Conservation (phyloP, 306 rosid genomes). For the Calophaca sinica region DNA sequence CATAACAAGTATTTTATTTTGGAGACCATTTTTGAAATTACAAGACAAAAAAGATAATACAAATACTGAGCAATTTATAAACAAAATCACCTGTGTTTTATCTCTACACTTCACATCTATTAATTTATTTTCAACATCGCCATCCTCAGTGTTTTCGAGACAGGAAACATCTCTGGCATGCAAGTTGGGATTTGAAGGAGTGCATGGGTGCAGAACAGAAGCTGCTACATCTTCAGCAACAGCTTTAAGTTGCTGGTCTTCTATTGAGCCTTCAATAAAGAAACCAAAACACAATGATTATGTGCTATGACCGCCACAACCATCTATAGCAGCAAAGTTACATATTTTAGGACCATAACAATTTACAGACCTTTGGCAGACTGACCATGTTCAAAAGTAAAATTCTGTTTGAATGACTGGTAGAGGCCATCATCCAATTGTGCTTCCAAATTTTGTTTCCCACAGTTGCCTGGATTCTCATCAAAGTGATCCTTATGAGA, state of each 20-base stretch:
- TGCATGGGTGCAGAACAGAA: constrained; percentile 69
- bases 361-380: constrained; percentile 60
- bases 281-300: constrained; percentile 39
- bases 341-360: constrained; percentile 11
- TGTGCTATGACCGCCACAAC: constrained; percentile 20
- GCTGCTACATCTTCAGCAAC: constrained; percentile 95
- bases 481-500: constrained; percentile 55
- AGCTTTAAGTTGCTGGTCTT: constrained; percentile 92
- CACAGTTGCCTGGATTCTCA: constrained; percentile 53
- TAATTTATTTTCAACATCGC: constrained; percentile 44
- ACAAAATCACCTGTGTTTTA: constrained; percentile 56
- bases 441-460: constrained; percentile 53
- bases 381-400: constrained; percentile 54
- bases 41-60: background rate
- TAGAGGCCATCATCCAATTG: constrained; percentile 57
- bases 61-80: constrained; percentile 16
- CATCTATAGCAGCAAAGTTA: constrained; percentile 23
- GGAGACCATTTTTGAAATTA: background rate
- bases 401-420: constrained; percentile 59
- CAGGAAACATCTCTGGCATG: constrained; percentile 50
- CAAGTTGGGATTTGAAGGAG: constrained; percentile 56
- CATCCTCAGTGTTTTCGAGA: constrained; percentile 49
- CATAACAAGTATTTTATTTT: constrained; percentile 18
- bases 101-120: constrained; percentile 45
- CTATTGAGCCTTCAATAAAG: constrained; percentile 55